Evolutionary conservation across 2,329 filamentous ascomycete genomes (phyloP), one percentile per base, ranked within the genome.

Genomic region (Fusarium newnesense): DNA sequence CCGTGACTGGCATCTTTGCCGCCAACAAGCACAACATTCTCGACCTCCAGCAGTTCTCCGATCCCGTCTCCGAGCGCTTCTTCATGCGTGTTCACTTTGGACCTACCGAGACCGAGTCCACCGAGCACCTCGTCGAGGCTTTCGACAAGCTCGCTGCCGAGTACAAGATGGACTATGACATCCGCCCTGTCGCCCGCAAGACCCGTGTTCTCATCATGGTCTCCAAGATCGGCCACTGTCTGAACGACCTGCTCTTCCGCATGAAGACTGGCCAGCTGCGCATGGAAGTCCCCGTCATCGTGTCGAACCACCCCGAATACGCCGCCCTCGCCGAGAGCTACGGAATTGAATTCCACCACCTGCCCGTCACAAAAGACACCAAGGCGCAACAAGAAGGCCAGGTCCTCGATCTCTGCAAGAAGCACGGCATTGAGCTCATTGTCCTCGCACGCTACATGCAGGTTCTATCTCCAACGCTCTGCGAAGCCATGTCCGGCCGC

Each of bases 11-110:
- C 70, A 87, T 96, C 76, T 89, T 96, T 72, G 92, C 93, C 52
- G 83, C 88, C 70, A 89, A 93, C 81, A 88, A 90, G 77, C 88
- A 95, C 83, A 96, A 95, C 83, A 94, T 96, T 80, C 86, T 96
- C 73, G 93, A 96, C 83, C 89, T 95, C 73, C 93, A 95, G 83
- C 94, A 96, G 84, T 96, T 94, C 86, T 93, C 91, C 46, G 94
- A 96, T 83, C 89, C 91, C 32, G 88, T 86, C 30, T 93, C 91
- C 26, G 85, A 93, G 80, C 92, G 88, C 65, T 96, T 96, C 86
- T 96, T 96, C 85, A 96, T 96, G 94, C 90, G 94, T 80, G 93
- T 96, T 76, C 93, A 95, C 82, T 96, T 96, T 77, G 92, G 90
- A 15, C 89, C 92, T 68, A 86, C 86, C 42, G 83, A 85, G 11